Conservation (phyloP, 306 rosid genomes). For the Cyamopsis tetragonoloba region DNA sequence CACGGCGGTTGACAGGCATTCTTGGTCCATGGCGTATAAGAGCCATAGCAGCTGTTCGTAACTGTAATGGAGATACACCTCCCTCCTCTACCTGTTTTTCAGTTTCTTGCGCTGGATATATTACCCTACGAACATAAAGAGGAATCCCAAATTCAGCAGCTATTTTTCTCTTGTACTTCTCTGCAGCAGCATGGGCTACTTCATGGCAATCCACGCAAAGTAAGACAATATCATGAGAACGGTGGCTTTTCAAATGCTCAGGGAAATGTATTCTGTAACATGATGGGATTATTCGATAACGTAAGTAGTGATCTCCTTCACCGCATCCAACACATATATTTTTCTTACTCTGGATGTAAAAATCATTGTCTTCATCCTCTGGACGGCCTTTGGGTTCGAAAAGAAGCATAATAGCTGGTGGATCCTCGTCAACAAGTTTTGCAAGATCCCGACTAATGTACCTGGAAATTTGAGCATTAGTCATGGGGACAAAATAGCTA, state of each 20-base stretch:
- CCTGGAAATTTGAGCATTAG: conserved; percentile 47
- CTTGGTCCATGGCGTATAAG: conserved; percentile 84
- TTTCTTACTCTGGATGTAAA: conserved; percentile 88
- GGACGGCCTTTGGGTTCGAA: conserved; percentile 99
- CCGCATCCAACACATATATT: conserved; percentile 98
- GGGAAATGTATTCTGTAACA: conserved; percentile 97
- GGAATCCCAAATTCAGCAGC: conserved; percentile 93
- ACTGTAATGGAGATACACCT: conserved; percentile 92
- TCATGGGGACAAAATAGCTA: conserved; percentile 16
- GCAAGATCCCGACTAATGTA: conserved; percentile 76
- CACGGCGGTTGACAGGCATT: conserved; percentile 78
- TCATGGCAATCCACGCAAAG: conserved; percentile 99
- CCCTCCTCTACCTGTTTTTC: conserved; percentile 41
- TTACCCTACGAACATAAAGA: conserved; percentile 69
- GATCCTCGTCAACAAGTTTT: conserved; percentile 70
- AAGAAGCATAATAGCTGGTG: conserved; percentile 92
- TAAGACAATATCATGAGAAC: conserved; percentile 94
- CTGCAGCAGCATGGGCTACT: conserved; percentile 95
- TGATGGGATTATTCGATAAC: conserved; percentile 92
- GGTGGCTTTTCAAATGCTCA: conserved; percentile 95
- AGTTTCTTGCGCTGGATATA: conserved; percentile 48
- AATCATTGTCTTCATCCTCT: conserved; percentile 94
- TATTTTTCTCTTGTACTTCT: conserved; percentile 75
- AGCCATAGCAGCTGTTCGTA: conserved; percentile 92
- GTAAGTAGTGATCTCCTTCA: conserved; percentile 84